Conservation (phyloP, 495 filamentous ascomycete genomes). For the Mytilinidion resinicola region DNA sequence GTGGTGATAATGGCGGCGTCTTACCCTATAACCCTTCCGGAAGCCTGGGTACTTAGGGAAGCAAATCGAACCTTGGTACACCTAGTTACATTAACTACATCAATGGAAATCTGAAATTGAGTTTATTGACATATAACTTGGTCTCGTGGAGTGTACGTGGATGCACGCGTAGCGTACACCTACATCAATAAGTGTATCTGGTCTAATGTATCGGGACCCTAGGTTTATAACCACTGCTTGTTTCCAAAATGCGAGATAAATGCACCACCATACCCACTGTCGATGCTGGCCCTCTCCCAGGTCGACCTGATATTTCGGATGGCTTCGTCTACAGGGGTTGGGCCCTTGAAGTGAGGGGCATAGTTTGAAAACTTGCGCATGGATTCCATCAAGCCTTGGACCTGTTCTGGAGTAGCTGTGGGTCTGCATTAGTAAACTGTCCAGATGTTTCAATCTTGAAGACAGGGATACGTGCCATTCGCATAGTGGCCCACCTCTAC, state of each 20-base stretch:
- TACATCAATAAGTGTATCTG: too few species aligned
- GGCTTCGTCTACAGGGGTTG: slow-evolving; percentile 40
- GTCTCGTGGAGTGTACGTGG: too few species aligned
- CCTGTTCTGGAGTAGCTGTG: slow-evolving; percentile 40
- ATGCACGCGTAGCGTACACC: too few species aligned
- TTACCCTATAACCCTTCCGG: too few species aligned
- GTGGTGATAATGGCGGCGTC: too few species aligned
- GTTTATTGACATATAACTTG: too few species aligned
- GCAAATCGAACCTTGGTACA: too few species aligned
- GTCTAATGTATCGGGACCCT: too few species aligned
- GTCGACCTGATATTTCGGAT: slow-evolving; percentile 37
- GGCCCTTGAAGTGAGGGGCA: slow-evolving; percentile 47
- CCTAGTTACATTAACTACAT: too few species aligned
- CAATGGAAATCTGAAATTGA: too few species aligned
- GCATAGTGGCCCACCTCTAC: slow-evolving; percentile 39
- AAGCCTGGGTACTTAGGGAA: too few species aligned
- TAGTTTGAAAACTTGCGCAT: slow-evolving; percentile 38
- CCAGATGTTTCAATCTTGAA: background rate
- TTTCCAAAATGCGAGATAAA: slow-evolving; percentile 52
- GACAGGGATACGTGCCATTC: slow-evolving; percentile 23
- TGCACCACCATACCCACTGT: slow-evolving; percentile 44
- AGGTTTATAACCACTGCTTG: slow-evolving; percentile 42
- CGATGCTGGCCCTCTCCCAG: slow-evolving; percentile 42
- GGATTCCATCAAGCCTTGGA: slow-evolving; percentile 21
- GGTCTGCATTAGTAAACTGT: slow-evolving; percentile 2